These are phyloP conservation scores for Steccherinum ochraceum DNA, from an alignment of 768 basidiomycete genomes.

Conservation along the genomic window DNA sequence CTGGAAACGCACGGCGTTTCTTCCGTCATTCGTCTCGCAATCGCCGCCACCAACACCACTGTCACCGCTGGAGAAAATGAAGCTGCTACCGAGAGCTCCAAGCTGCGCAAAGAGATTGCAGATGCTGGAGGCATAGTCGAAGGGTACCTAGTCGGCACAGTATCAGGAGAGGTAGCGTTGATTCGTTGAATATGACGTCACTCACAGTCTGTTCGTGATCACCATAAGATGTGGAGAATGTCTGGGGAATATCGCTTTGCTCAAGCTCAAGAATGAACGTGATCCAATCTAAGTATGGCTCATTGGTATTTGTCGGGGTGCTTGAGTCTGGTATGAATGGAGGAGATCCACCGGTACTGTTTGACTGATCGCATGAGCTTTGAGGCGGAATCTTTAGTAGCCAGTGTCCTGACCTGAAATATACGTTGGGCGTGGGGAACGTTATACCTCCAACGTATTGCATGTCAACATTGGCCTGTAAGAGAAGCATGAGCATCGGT, in stretches of 20 bases:
- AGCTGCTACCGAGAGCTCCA: constrained; percentile 50
- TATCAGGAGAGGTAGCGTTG: background rate
- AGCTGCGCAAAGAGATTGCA: constrained; percentile 60
- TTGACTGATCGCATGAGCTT: no score
- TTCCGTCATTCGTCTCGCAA: constrained; percentile 36
- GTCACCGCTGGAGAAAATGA: constrained; percentile 64
- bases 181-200: background rate
- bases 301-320: constrained; percentile 37
- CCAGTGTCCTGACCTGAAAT: no score
- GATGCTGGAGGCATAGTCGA: constrained; percentile 50
- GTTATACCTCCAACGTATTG: constrained; percentile 30
- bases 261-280: constrained; percentile 45
- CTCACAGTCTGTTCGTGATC: constrained; percentile 41
- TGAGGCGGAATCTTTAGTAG: no score
- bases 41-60: constrained; percentile 55
- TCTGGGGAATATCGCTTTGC: constrained; percentile 45
- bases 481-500: background rate
- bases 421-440: constrained; percentile 53
- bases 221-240: constrained; percentile 50
- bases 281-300: constrained; percentile 40
- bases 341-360: constrained; percentile 54
- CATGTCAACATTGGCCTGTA: constrained; percentile 28
- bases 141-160: constrained; percentile 34
- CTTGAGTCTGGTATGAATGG: constrained; percentile 46
- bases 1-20: constrained; percentile 22